A percentile compares a stretch with the other conserved stretches of the same genome.
Evolutionary conservation across 2,329 filamentous ascomycete species (phyloP).

Genomic region (Pseudogymnoascus sp.): DNA sequence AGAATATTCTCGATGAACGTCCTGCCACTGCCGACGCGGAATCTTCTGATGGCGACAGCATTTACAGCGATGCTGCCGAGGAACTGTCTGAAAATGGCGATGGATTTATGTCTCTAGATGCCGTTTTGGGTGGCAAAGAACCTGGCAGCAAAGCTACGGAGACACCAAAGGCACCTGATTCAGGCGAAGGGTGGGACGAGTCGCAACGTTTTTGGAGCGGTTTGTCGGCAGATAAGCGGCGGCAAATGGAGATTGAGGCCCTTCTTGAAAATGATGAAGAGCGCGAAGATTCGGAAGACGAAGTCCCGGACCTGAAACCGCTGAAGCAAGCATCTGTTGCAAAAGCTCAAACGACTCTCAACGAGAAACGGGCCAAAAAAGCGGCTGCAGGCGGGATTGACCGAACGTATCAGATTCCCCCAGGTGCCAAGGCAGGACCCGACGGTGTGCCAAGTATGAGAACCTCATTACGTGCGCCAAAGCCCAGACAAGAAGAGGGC

Average conservation of each 20-base stretch:
- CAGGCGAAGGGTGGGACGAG: conserved; percentile 48
- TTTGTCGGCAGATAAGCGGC: conserved; percentile 54
- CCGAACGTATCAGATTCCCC: conserved; percentile 35
- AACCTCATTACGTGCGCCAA: conserved; percentile 39
- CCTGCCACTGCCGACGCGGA: not conserved
- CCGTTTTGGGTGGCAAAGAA: conserved; percentile 51
- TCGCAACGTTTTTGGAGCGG: conserved; percentile 65
- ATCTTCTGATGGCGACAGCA: conserved; percentile 46
- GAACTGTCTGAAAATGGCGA: conserved; percentile 54
- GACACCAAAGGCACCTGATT: conserved; percentile 17
- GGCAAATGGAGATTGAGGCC: conserved; percentile 48
- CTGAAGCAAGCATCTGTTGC: conserved; percentile 14
- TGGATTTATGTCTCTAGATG: conserved; percentile 67
- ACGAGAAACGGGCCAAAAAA: not conserved
- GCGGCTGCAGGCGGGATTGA: conserved; percentile 11
- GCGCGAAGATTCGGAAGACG: conserved; percentile 30
- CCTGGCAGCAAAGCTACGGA: conserved; percentile 33
- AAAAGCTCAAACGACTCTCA: conserved; percentile 19
- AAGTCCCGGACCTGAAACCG: conserved; percentile 28
- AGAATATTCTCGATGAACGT: conserved; percentile 14
- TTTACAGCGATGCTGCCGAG: conserved; percentile 74
- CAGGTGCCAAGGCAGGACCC: conserved; percentile 25
- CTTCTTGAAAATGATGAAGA: conserved; percentile 40
- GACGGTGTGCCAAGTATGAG: conserved; percentile 32
- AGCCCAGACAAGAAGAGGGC: conserved; percentile 16